Conservation (phyloP, 2,329 filamentous ascomycete genomes). For the Chrysoporthe puriensis region DNA sequence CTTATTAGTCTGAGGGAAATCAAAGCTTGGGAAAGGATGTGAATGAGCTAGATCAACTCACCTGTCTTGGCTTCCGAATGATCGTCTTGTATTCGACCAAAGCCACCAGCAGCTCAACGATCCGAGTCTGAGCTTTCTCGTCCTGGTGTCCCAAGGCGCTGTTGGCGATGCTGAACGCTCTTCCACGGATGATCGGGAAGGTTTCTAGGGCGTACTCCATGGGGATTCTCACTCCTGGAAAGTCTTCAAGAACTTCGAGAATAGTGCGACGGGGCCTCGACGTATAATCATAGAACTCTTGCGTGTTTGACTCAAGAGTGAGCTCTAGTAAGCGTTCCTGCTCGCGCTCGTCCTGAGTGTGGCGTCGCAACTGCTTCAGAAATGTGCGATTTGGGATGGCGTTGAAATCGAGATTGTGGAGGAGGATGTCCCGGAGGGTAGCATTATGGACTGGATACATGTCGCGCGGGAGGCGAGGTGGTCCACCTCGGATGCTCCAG, state of each 20-base stretch:
- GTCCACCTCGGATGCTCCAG: constrained; percentile 31
- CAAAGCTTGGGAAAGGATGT: background rate
- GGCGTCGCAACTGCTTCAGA: constrained; percentile 77
- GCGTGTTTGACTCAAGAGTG: constrained; percentile 74
- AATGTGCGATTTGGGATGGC: constrained; percentile 88
- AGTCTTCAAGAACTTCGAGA: constrained; percentile 89
- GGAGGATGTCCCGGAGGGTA: constrained; percentile 77
- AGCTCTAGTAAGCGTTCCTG: constrained; percentile 84
- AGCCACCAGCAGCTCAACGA: constrained; percentile 76
- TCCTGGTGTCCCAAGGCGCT: constrained; percentile 42
- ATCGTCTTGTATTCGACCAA: constrained; percentile 92
- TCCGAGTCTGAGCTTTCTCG: background rate
- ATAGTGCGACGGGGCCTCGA: constrained; percentile 88
- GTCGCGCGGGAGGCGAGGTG: constrained; percentile 32
- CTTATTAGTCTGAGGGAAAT: constrained; percentile 1
- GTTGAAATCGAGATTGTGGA: constrained; percentile 85
- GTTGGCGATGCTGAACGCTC: constrained; percentile 91
- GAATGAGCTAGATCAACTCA: background rate
- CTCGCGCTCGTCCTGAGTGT: constrained; percentile 73
- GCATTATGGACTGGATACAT: constrained; percentile 45
- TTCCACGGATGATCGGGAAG: constrained; percentile 81
- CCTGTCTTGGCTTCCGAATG: constrained; percentile 76
- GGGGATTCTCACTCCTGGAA: constrained; percentile 80
- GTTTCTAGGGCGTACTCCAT: constrained; percentile 71
- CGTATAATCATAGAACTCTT: constrained; percentile 96